Conservation (phyloP, 139 green algal genomes). For the Volvox reticuliferus region DNA sequence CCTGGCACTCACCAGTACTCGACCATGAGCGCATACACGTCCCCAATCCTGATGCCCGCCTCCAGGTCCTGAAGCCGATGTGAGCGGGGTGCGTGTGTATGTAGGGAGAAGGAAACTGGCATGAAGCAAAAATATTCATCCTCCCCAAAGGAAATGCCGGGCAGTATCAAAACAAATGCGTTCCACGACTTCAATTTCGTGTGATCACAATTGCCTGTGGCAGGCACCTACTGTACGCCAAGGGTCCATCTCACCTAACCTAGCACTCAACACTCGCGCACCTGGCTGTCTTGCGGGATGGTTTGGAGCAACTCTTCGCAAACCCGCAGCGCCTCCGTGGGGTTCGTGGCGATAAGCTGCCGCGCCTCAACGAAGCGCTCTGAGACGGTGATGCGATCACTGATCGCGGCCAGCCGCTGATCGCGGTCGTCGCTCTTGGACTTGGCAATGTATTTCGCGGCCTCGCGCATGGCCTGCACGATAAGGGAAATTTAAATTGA, state of each 20-base stretch:
- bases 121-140: too few relatives aligned
- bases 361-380: slow-evolving; percentile 68
- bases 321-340: slow-evolving; percentile 53
- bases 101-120: background rate
- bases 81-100: background rate
- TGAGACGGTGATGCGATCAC: slow-evolving; percentile 58
- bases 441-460: slow-evolving; percentile 68
- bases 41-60: slow-evolving; percentile 60
- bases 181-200: too few relatives aligned
- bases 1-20: slow-evolving; percentile 66
- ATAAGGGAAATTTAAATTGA: background rate
- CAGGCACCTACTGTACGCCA: too few relatives aligned
- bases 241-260: too few relatives aligned
- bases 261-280: background rate
- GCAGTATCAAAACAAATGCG: too few relatives aligned
- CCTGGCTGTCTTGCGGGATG: slow-evolving; percentile 45
- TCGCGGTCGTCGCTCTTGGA: slow-evolving; percentile 54
- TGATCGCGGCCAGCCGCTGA: slow-evolving; percentile 39
- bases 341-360: slow-evolving; percentile 49
- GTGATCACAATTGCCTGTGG: too few relatives aligned
- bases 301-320: slow-evolving; percentile 61
- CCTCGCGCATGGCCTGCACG: slow-evolving; percentile 66
- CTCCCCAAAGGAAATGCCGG: too few relatives aligned
- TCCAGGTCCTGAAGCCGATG: slow-evolving; percentile 41
- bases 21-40: slow-evolving; percentile 74